Conservation (phyloP, 345 rosid genomes). For the Salix brachista region DNA sequence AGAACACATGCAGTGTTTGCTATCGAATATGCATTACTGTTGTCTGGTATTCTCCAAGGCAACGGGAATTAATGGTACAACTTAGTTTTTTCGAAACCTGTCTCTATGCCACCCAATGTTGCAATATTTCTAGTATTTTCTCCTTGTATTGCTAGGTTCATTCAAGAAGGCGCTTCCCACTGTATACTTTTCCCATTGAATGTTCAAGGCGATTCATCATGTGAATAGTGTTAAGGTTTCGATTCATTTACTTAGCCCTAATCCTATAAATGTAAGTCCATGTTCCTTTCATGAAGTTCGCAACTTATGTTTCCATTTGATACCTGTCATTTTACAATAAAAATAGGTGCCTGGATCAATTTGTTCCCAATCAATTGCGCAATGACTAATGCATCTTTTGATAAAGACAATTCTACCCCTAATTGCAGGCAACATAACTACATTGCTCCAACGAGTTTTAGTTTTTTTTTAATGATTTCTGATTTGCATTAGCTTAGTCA, state of each 20-base stretch:
- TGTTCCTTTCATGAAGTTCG: no score
- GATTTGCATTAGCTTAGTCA: background rate
- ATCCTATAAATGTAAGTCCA: no score
- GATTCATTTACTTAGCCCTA: no score
- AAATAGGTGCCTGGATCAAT: no score
- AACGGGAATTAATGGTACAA: constrained; percentile 77
- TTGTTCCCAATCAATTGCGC: no score
- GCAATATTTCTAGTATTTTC: background rate
- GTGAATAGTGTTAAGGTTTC: no score
- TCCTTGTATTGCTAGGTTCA: background rate
- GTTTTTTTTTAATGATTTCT: background rate
- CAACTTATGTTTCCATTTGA: no score
- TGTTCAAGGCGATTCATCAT: no score
- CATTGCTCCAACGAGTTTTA: background rate
- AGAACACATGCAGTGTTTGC: constrained; percentile 54
- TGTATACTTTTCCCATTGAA: background rate
- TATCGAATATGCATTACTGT: constrained; percentile 70
- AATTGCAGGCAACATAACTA: no score
- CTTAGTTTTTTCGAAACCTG: constrained; percentile 67
- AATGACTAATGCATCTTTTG: no score
- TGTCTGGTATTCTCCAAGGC: constrained; percentile 90
- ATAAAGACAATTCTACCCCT: no score
- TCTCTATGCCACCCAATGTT: background rate
- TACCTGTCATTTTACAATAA: no score
- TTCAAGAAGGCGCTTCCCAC: background rate